Conservation (phyloP, 2,329 filamentous ascomycete genomes). For the Grosmannia huntii region DNA sequence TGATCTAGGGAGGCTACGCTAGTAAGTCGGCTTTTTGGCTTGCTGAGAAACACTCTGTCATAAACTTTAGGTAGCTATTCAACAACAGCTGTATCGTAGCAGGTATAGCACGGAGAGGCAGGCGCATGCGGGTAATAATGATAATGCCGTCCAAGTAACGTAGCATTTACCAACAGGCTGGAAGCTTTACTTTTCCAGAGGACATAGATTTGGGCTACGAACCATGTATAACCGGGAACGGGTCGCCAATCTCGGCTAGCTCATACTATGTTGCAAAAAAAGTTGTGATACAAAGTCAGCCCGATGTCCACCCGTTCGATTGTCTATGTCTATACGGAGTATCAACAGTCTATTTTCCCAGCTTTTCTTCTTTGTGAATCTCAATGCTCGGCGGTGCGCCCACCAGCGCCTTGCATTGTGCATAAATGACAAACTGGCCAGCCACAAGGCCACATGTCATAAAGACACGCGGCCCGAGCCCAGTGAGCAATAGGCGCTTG, state of each 20-base stretch:
- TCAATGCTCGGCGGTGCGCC: conserved; percentile 38
- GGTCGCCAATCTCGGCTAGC: neutral
- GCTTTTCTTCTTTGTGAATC: conserved; percentile 33
- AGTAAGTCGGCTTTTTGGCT: neutral
- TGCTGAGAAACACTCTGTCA: neutral
- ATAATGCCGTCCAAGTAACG: no score
- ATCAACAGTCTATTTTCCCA: conserved; percentile 1
- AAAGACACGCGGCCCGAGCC: conserved; percentile 35
- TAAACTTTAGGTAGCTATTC: no score
- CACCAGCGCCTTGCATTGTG: conserved; percentile 39
- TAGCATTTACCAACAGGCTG: no score
- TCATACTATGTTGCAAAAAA: no score
- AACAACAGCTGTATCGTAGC: no score
- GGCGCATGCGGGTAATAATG: no score
- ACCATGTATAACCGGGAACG: neutral
- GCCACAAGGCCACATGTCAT: conserved; percentile 42
- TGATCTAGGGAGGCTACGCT: neutral
- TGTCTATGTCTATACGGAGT: neutral
- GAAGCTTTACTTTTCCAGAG: no score
- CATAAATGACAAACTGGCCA: conserved; percentile 42
- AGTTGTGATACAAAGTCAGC: no score
- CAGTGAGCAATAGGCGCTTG: conserved; percentile 30
- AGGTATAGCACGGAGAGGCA: no score
- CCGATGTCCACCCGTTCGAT: neutral
- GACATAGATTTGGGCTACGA: no score